Base-by-base conservation (phyloP, 495 filamentous ascomycete species). In the Sphaerosporella brunnea region DNA sequence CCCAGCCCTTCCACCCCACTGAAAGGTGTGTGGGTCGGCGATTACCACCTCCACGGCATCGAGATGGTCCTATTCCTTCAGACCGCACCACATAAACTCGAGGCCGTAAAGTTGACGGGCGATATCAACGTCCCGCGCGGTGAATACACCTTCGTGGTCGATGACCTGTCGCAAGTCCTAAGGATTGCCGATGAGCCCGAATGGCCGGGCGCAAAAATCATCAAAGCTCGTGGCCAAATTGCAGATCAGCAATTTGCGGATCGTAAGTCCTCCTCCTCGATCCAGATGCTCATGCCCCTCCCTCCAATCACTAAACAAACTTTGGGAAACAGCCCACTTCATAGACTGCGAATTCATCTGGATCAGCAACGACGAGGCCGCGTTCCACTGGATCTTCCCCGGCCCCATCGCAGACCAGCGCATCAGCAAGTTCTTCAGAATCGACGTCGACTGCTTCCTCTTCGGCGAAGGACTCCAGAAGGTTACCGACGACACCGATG, bases 11-110 rank as follows among this genome's bases (percentile, higher is more conserved):
- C 67, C 75, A 34, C 84, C 59, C 87, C 84, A 0, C 93, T 73
- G 57, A 77, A 82, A 51, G 88, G 88, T 0, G 80, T 96, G 19
- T 96, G 83, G 82, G 80, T 88, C 8, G 88, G 88, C 3, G 85
- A 94, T 57, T 94, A 92, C 56, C 77, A 75, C 10, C 75, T 72
- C 0, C 86, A 96, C 57, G 84, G 86, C 1, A 92, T 82, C 62
- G 87, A 96, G 60, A 92, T 93, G 51, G 58, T 94, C 8, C 66
- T 87, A 3, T 68, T 96, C 28, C 62, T 80, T 47, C 88, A 96
- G 62, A 46, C 47, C 65, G 72, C 47, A 64, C 62, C 28, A 52
- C 62, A 21, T 62, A 67, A 16, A 7, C 5, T 43, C 3, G 20
- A 24, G 5, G 39, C 18, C 39, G 8, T 43, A 7, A 96, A 96